phyloP scores from a whole-genome alignment of 129 eudicot species.

The Artemisia annua region DNA sequence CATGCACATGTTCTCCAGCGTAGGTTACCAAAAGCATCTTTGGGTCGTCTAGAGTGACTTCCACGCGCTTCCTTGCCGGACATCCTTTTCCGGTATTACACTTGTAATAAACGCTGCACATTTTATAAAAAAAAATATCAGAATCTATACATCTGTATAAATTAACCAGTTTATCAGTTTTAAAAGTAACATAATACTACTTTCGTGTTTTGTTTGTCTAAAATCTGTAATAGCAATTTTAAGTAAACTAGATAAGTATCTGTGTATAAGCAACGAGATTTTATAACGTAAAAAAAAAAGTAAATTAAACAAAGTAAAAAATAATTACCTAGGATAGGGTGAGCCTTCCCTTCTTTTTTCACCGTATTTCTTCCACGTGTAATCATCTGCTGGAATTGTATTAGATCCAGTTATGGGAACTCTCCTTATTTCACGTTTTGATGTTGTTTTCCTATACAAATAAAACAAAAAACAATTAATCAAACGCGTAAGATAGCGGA shows the following conservation, averaged over 20 bases:
- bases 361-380: constrained; percentile 86
- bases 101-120: constrained; percentile 76
- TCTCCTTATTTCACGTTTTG: constrained; percentile 42
- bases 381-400: constrained; percentile 77
- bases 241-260: too few species aligned
- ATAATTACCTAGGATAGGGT: constrained; percentile 60
- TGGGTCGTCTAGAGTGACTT: constrained; percentile 56
- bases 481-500: neutral
- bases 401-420: constrained; percentile 65
- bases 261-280: too few species aligned
- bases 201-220: neutral
- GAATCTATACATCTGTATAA: neutral
- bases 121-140: constrained; percentile 1
- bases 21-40: constrained; percentile 73
- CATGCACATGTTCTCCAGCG: constrained; percentile 79
- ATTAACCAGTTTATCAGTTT: neutral
- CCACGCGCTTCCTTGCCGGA: constrained; percentile 84
- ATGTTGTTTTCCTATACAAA: constrained; percentile 47
- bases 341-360: constrained; percentile 78
- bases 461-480: neutral
- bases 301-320: too few species aligned
- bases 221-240: too few species aligned
- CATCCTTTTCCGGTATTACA: constrained; percentile 76
- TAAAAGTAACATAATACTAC: neutral
- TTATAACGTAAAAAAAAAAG: too few species aligned